A percentile compares a stretch with the other conserved stretches of the same genome.
phyloP scores from a whole-genome alignment of 768 basidiomycete genomes.

The Boletus rex-veris region DNA sequence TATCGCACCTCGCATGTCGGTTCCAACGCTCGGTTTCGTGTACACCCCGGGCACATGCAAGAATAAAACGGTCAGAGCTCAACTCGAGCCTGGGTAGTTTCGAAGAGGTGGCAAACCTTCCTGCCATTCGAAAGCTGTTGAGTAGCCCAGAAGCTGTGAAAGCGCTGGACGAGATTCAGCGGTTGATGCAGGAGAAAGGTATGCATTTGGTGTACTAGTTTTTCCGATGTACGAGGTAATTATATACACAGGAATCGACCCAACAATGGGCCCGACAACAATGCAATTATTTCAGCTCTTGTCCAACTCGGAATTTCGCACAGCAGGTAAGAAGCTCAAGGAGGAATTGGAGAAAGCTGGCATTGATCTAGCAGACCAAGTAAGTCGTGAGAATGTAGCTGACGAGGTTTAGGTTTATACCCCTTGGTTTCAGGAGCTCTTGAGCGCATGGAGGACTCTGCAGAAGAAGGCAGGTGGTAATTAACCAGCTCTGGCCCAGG shows the following conservation, averaged over 20 bases:
- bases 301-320: slow-evolving; percentile 50
- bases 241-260: slow-evolving; percentile 43
- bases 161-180: slow-evolving; percentile 45
- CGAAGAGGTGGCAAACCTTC: slow-evolving; percentile 38
- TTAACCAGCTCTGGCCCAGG: slow-evolving; percentile 2
- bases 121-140: slow-evolving; percentile 45
- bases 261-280: slow-evolving; percentile 44
- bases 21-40: slow-evolving; percentile 29
- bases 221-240: neutral
- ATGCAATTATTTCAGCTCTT: slow-evolving; percentile 55
- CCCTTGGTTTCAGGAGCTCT: slow-evolving; percentile 39
- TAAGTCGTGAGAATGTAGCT: slow-evolving; percentile 25
- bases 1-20: slow-evolving; percentile 4
- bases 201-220: slow-evolving; percentile 7
- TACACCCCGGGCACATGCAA: slow-evolving; percentile 29
- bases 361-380: slow-evolving; percentile 54
- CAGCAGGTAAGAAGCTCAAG: slow-evolving; percentile 42
- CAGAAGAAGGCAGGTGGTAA: slow-evolving; percentile 27
- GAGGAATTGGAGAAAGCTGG: slow-evolving; percentile 57
- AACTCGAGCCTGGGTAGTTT: slow-evolving; percentile 39
- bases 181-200: slow-evolving; percentile 49
- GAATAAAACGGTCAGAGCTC: slow-evolving; percentile 30
- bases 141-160: slow-evolving; percentile 48
- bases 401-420: neutral
- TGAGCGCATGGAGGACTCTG: slow-evolving; percentile 38